phyloP scores from a whole-genome alignment of 345 rosid species.

The Eucalyptus guilfoylei region DNA sequence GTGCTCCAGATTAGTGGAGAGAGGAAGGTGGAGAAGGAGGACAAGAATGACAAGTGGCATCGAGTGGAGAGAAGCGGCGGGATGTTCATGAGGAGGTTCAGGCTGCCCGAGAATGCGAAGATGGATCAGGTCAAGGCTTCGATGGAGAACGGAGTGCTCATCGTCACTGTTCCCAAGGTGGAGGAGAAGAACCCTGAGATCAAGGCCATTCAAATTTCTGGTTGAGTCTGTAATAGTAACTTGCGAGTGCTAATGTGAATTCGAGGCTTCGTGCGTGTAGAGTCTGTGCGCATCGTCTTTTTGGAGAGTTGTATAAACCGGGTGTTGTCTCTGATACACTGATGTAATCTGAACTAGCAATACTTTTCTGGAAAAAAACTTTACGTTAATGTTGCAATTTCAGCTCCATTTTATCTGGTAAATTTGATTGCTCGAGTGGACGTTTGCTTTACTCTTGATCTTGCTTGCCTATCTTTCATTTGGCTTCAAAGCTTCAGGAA shows the following conservation, averaged over 20 bases:
- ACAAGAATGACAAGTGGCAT: constrained; percentile 8
- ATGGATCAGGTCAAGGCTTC: background rate
- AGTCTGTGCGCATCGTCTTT: background rate
- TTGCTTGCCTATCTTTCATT: too few species aligned
- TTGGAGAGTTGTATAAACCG: background rate
- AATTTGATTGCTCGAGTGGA: background rate
- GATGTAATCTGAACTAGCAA: background rate
- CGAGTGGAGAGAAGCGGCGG: constrained; percentile 11
- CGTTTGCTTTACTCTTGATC: too few species aligned
- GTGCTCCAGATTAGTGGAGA: constrained; percentile 13
- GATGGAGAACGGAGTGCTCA: constrained; percentile 12
- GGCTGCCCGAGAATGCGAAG: constrained; percentile 9
- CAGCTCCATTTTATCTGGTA: background rate
- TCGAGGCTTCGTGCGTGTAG: background rate
- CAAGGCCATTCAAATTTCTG: background rate
- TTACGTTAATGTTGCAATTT: background rate
- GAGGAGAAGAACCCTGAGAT: background rate
- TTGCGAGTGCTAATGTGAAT: background rate
- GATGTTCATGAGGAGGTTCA: constrained; percentile 12
- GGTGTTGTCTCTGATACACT: background rate
- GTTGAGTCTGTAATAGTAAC: background rate
- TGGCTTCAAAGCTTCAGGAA: too few species aligned
- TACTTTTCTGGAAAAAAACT: background rate
- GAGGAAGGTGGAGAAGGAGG: constrained; percentile 14
- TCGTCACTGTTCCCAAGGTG: constrained; percentile 6